Conservation (phyloP, 192 early-diverging fungal genomes). For the Podila verticillata region DNA sequence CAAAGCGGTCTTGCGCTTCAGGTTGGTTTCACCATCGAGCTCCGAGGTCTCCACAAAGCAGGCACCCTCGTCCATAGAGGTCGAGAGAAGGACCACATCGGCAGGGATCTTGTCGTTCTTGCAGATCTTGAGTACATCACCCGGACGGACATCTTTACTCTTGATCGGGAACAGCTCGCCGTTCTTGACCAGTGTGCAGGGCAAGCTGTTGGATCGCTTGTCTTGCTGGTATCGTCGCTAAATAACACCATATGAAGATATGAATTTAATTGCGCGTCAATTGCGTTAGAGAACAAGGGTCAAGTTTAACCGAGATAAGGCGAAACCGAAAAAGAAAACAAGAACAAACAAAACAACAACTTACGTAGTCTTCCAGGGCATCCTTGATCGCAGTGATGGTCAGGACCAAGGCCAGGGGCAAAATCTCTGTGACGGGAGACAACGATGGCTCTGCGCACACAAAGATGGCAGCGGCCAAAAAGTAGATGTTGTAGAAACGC, state of each 20-base stretch:
- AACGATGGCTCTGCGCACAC: conserved; percentile 49
- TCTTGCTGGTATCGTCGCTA: conserved; percentile 47
- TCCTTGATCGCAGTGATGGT: conserved; percentile 91
- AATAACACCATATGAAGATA: not conserved
- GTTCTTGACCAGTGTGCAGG: conserved; percentile 26
- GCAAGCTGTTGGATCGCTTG: conserved; percentile 36
- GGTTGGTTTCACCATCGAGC: conserved; percentile 95
- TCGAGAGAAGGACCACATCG: conserved; percentile 87
- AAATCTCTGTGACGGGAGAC: conserved; percentile 42
- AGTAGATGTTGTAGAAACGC: conserved; percentile 50
- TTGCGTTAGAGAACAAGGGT: conserved; percentile 29
- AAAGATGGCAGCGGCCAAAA: conserved; percentile 42
- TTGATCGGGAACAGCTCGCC: conserved; percentile 61
- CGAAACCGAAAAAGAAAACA: conserved; percentile 5
- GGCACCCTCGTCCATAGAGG: conserved; percentile 91
- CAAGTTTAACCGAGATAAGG: not conserved
- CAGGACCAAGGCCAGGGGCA: conserved; percentile 80
- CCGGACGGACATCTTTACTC: conserved; percentile 83
- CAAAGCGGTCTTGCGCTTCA: conserved; percentile 92
- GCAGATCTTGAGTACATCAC: conserved; percentile 90
- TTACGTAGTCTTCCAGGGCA: conserved; percentile 82
- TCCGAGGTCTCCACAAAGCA: conserved; percentile 98
- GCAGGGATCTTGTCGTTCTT: conserved; percentile 91
- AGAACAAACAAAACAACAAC: conserved; percentile 8
- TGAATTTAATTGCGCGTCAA: conserved; percentile 49